Base-by-base conservation (phyloP, 805 yeast species). In the Kodamaea kaohsiungensis region DNA sequence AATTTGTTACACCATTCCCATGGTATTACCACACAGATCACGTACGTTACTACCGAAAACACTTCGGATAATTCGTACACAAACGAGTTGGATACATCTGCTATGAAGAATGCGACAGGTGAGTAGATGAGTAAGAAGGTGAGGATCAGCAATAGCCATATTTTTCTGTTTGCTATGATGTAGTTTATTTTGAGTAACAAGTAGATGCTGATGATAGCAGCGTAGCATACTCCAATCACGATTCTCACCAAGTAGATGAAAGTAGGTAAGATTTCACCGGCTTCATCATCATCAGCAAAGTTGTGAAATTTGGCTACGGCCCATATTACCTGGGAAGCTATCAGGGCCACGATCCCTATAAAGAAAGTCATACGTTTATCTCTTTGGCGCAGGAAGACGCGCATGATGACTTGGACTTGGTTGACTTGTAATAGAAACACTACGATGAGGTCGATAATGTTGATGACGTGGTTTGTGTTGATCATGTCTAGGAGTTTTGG, bases 1-100 rank as follows among this genome's bases (percentile, higher is more conserved):
- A 86, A 77, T 57, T 88, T 76, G 63, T 87, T 88, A 56, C 88
- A 79, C 93, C 96, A 90, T 67, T 89, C 96, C 95, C 96, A 88
- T 0, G 89, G 89, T 9, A 87, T 78, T 6, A 87, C 87, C 30
- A 89, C 87, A 37, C 89, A 81, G 17, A 87, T 75, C 7, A 88
- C 81, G 64, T 86, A 87, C n/a, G 87, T 81, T 1, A 88, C 85
- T 16, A 89, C 81, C 45, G 87, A 85, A 68, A 88, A 87, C 45
- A 88, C 74, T 63, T 88, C 93, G 17, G 91, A 84, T 50, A 88
- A 73, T 57, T 86, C 88, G 54, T 81, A 81, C n/a, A 86, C 84
- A 88, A 91, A 89, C 5, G 85, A 77, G 65, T 84, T 85, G 0
- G 92, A 79, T 2, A 89, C 83, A 70, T 89, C 96, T 4, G 91